These are phyloP conservation scores for Tagetes patula DNA, from an alignment of 129 eudicot genomes.

Conservation along the genomic window DNA sequence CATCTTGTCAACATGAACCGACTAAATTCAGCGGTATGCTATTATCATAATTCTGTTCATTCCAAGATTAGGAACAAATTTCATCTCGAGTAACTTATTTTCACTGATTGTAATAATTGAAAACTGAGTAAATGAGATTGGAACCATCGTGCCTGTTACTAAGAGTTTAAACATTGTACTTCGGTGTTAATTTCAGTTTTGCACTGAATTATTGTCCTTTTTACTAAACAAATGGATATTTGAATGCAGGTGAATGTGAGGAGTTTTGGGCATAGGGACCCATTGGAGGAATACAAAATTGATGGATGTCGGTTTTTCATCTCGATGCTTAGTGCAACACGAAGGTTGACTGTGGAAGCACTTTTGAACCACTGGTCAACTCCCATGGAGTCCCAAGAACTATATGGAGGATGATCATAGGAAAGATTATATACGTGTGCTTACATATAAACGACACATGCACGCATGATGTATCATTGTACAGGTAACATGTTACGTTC, in stretches of 20 bases:
- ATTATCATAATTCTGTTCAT: slow-evolving; percentile 1
- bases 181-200: not conserved
- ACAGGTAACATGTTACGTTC: slow-evolving; percentile 22
- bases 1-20: slow-evolving; percentile 98
- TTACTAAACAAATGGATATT: not conserved
- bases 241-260: slow-evolving; percentile 79
- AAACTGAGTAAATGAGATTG: not conserved
- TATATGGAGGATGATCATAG: slow-evolving; percentile 32
- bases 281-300: slow-evolving; percentile 94
- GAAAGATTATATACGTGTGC: not conserved
- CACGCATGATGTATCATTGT: slow-evolving; percentile 22
- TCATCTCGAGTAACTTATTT: slow-evolving; percentile 5
- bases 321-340: slow-evolving; percentile 86
- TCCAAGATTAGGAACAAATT: not conserved
- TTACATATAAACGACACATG: slow-evolving; percentile 13
- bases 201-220: not conserved
- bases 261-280: slow-evolving; percentile 96
- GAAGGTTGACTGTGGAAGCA: slow-evolving; percentile 84
- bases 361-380: slow-evolving; percentile 82
- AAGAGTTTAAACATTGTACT: slow-evolving; percentile 15
- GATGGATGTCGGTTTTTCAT: slow-evolving; percentile 96
- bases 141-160: not conserved
- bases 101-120: not conserved
- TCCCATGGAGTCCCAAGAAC: slow-evolving; percentile 73
- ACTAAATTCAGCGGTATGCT: slow-evolving; percentile 83